These are phyloP conservation scores for Diatrype stigma DNA, from an alignment of 2,329 filamentous ascomycete species.

Conservation along the genomic window DNA sequence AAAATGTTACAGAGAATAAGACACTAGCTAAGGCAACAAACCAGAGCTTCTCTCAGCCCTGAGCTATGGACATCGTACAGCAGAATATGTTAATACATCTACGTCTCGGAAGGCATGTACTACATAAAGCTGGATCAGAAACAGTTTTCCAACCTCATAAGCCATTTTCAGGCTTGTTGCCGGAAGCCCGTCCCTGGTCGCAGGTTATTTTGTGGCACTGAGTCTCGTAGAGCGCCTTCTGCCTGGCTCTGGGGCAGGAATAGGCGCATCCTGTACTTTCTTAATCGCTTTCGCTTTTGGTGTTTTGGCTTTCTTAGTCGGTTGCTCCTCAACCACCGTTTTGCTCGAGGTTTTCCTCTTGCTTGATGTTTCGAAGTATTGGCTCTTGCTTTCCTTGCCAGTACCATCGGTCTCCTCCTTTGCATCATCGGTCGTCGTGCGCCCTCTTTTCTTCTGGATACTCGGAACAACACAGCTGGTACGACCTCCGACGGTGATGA, in stretches of 20 bases:
- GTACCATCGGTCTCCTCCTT: conserved; percentile 31
- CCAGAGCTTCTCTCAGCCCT: not conserved
- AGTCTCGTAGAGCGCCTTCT: conserved; percentile 25
- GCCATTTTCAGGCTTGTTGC: not conserved
- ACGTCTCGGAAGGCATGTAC: not conserved
- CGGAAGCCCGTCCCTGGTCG: not conserved
- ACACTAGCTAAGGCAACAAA: too few species aligned
- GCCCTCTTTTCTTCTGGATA: conserved; percentile 74
- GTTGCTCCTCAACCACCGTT: conserved; percentile 8
- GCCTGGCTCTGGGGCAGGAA: conserved; percentile 6
- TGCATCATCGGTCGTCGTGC: conserved; percentile 31
- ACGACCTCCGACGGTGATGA: conserved; percentile 83
- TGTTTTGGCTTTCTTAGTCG: conserved; percentile 18
- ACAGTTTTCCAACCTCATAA: not conserved
- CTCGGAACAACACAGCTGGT: conserved; percentile 86
- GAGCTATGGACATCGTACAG: not conserved
- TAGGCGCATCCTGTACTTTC: conserved; percentile 20
- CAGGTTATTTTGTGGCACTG: not conserved
- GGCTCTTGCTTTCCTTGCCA: conserved; percentile 14
- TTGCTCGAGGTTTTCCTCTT: conserved; percentile 8
- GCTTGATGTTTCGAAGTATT: conserved; percentile 15
- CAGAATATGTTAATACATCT: not conserved
- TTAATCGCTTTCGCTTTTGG: conserved; percentile 12
- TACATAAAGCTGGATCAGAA: not conserved
- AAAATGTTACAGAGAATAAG: too few species aligned